These are phyloP conservation scores for Alnus glutinosa DNA, from an alignment of 306 rosid species.

Conservation along the genomic window DNA sequence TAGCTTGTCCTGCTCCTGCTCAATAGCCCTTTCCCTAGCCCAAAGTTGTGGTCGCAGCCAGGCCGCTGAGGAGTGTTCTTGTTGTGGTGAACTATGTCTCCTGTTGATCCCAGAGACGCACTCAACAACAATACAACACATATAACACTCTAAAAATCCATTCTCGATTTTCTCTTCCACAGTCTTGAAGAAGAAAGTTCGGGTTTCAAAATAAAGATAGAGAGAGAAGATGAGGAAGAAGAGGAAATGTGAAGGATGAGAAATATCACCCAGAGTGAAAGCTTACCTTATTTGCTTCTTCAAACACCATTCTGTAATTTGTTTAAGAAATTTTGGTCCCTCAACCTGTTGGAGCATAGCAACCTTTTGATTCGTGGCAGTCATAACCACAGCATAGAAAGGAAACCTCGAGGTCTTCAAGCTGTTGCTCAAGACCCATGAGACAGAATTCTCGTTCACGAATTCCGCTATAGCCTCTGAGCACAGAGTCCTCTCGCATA, in stretches of 20 bases:
- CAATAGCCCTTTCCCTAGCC: conserved; percentile 29
- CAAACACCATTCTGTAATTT: too few species aligned
- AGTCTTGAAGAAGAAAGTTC: conserved; percentile 10
- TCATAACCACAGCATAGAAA: conserved; percentile 92
- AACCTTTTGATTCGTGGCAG: conserved; percentile 87
- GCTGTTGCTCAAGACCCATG: conserved; percentile 91
- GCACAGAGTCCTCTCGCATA: conserved; percentile 83
- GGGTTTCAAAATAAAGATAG: conserved; percentile 31
- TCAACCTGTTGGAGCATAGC: conserved; percentile 89
- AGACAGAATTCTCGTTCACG: conserved; percentile 81
- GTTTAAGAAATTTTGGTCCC: too few species aligned
- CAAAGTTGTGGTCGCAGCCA: conserved; percentile 89
- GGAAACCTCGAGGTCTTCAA: conserved; percentile 92
- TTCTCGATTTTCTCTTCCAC: conserved; percentile 27
- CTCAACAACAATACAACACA: conserved; percentile 38
- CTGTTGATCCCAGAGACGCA: conserved; percentile 56
- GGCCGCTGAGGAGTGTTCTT: conserved; percentile 74
- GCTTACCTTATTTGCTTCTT: background rate
- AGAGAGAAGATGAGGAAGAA: conserved; percentile 20
- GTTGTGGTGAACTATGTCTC: conserved; percentile 93
- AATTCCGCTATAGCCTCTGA: conserved; percentile 57
- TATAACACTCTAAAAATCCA: conserved; percentile 52
- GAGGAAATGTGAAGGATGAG: conserved; percentile 31
- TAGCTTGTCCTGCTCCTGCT: too few species aligned
- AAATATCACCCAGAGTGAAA: background rate